Percentiles rank a stretch among this genome's conserved stretches.
Evolutionary conservation across 2,329 filamentous ascomycete species (phyloP).

Genomic region (Paracamarosporium sp.): DNA sequence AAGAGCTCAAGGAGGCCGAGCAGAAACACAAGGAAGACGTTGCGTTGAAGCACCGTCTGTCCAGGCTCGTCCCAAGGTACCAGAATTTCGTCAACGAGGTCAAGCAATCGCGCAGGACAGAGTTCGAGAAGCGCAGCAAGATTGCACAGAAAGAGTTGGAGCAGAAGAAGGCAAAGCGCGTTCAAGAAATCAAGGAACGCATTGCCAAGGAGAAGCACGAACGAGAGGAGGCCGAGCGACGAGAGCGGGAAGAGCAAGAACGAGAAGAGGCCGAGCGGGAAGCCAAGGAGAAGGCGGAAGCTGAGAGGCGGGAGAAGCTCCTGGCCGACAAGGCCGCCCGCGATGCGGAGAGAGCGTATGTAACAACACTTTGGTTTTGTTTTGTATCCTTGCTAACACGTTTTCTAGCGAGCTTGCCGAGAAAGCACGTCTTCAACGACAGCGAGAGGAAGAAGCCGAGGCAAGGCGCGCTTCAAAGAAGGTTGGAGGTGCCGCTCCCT

Average conservation of each 20-base stretch:
- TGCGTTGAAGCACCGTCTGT: slow-evolving; percentile 90
- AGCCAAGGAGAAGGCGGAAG: slow-evolving; percentile 79
- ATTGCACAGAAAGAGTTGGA: slow-evolving; percentile 92
- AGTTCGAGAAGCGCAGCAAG: slow-evolving; percentile 93
- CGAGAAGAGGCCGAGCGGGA: slow-evolving; percentile 80
- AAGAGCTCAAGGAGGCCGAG: slow-evolving; percentile 81
- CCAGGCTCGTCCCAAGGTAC: slow-evolving; percentile 82
- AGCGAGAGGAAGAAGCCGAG: slow-evolving; percentile 88
- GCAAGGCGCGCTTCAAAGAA: slow-evolving; percentile 73
- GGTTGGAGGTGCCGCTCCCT: slow-evolving; percentile 43
- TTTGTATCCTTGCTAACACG: slow-evolving; percentile 42
- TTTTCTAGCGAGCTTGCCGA: slow-evolving; percentile 65
- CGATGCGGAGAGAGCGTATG: slow-evolving; percentile 66
- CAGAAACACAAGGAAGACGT: slow-evolving; percentile 91
- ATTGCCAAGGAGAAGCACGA: slow-evolving; percentile 83
- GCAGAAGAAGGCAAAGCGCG: slow-evolving; percentile 84
- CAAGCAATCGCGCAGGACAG: slow-evolving; percentile 85
- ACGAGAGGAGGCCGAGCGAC: slow-evolving; percentile 81
- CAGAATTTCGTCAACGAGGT: slow-evolving; percentile 83
- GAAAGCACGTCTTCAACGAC: slow-evolving; percentile 70
- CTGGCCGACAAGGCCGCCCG: slow-evolving; percentile 71
- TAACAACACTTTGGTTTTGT: slow-evolving; percentile 21
- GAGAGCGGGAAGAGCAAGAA: slow-evolving; percentile 84
- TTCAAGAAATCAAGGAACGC: slow-evolving; percentile 86
- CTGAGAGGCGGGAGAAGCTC: slow-evolving; percentile 77